Conservation (phyloP, 2,329 filamentous ascomycete genomes). For the Nemania bipapillata region DNA sequence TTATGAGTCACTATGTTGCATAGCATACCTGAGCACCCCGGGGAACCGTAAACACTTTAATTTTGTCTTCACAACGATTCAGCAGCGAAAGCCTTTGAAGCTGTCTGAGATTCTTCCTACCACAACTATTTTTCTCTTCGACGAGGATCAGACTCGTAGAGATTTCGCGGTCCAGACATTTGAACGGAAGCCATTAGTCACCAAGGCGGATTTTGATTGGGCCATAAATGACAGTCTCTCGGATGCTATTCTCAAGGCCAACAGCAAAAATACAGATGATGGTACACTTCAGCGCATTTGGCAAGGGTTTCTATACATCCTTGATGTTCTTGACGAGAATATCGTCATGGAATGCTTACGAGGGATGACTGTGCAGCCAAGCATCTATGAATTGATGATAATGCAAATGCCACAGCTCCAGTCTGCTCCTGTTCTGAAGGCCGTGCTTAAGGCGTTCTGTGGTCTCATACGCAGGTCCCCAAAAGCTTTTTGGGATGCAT, state of each 20-base stretch:
- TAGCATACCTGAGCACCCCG: slow-evolving; percentile 74
- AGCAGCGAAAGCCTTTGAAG: slow-evolving; percentile 81
- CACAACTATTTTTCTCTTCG: slow-evolving; percentile 86
- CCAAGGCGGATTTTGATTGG: slow-evolving; percentile 84
- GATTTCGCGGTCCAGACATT: slow-evolving; percentile 77
- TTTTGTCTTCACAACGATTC: slow-evolving; percentile 81
- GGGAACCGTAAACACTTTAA: slow-evolving; percentile 73
- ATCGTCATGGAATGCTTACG: slow-evolving; percentile 82
- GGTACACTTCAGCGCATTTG: slow-evolving; percentile 76
- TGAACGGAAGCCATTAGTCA: slow-evolving; percentile 71
- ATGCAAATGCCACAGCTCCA: slow-evolving; percentile 64
- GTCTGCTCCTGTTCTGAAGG: slow-evolving; percentile 69
- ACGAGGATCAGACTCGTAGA: slow-evolving; percentile 70
- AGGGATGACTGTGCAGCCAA: slow-evolving; percentile 80
- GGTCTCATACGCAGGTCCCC: slow-evolving; percentile 79
- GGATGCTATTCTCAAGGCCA: slow-evolving; percentile 71
- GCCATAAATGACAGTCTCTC: slow-evolving; percentile 79
- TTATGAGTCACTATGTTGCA: slow-evolving; percentile 88
- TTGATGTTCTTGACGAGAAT: slow-evolving; percentile 77
- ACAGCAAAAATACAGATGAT: slow-evolving; percentile 57
- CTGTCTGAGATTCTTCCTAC: slow-evolving; percentile 80
- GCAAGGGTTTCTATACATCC: slow-evolving; percentile 78
- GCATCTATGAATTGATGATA: slow-evolving; percentile 71
- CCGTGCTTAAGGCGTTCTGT: slow-evolving; percentile 76
- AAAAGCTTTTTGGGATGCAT: slow-evolving; percentile 86